These are phyloP conservation scores for Aspergillus jensenii DNA, from an alignment of 2,329 filamentous ascomycete genomes.

Conservation along the genomic window DNA sequence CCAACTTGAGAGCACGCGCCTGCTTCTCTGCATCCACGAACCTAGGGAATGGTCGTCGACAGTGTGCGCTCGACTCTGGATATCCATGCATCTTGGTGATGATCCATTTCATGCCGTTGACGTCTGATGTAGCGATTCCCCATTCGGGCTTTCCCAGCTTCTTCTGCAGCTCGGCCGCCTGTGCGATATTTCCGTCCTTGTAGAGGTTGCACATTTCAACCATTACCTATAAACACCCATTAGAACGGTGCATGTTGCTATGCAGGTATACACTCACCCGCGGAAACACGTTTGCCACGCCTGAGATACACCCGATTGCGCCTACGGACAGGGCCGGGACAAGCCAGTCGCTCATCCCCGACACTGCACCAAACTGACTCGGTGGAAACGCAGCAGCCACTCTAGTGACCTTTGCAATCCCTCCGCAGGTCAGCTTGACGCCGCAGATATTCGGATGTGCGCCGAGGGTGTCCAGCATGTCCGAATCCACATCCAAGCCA, in stretches of 20 bases:
- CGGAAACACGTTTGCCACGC: conserved; percentile 63
- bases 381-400: conserved; percentile 37
- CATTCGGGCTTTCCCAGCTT: conserved; percentile 55
- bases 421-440: conserved; percentile 40
- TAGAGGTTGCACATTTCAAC: conserved; percentile 53
- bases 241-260: neutral
- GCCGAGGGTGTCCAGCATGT: conserved; percentile 31
- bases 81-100: conserved; percentile 57
- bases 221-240: conserved; percentile 31
- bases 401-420: conserved; percentile 44
- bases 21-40: conserved; percentile 48
- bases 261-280: conserved; percentile 30
- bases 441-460: conserved; percentile 37
- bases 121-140: conserved; percentile 59
- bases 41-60: conserved; percentile 55
- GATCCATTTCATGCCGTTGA: conserved; percentile 63
- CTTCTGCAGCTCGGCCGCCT: conserved; percentile 52
- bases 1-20: neutral
- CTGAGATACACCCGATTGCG: conserved; percentile 61
- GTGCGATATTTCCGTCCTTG: conserved; percentile 46
- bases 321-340: conserved; percentile 60
- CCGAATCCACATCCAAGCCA: conserved; percentile 47
- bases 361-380: conserved; percentile 39
- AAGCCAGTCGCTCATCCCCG: conserved; percentile 47
- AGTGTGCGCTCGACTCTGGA: conserved; percentile 51